A percentile compares a stretch with the other conserved stretches of the same genome.
phyloP scores from a whole-genome alignment of 176 grass and related monocot genomes.

The Carex parvula region DNA sequence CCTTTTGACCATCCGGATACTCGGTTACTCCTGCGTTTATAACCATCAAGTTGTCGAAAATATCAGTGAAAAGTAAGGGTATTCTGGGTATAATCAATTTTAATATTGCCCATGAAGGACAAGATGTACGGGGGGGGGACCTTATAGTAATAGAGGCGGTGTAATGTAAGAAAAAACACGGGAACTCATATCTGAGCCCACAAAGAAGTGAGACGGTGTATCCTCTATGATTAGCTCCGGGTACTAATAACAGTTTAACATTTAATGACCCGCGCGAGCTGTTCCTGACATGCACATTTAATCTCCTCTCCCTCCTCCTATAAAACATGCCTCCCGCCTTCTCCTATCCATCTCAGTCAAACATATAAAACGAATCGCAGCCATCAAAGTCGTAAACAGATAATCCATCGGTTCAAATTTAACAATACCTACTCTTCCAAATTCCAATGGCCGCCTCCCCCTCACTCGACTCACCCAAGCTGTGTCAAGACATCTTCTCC shows the following conservation, averaged over 20 bases:
- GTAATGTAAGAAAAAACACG: background rate
- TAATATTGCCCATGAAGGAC: background rate
- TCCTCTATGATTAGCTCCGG: background rate
- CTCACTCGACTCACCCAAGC: background rate
- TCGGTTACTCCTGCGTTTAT: too few species aligned
- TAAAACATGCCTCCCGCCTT: constrained; percentile 7
- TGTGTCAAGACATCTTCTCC: constrained; percentile 71
- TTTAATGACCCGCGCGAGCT: background rate
- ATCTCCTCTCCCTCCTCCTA: background rate
- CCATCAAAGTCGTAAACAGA: background rate
- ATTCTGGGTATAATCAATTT: background rate
- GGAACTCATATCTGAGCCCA: background rate
- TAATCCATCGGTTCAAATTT: background rate
- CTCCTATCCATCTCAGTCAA: background rate
- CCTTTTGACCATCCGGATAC: background rate
- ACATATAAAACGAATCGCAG: background rate
- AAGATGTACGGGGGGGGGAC: background rate
- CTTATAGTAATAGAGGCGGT: background rate
- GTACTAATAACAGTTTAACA: background rate
- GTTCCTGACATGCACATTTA: background rate
- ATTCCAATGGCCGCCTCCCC: constrained; percentile 1
- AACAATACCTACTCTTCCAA: background rate
- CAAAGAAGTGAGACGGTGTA: background rate
- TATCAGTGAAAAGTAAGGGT: background rate
- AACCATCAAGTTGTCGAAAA: background rate